These are phyloP conservation scores for Cytospora schulzeri DNA, from an alignment of 2,329 filamentous ascomycete genomes.

Conservation along the genomic window DNA sequence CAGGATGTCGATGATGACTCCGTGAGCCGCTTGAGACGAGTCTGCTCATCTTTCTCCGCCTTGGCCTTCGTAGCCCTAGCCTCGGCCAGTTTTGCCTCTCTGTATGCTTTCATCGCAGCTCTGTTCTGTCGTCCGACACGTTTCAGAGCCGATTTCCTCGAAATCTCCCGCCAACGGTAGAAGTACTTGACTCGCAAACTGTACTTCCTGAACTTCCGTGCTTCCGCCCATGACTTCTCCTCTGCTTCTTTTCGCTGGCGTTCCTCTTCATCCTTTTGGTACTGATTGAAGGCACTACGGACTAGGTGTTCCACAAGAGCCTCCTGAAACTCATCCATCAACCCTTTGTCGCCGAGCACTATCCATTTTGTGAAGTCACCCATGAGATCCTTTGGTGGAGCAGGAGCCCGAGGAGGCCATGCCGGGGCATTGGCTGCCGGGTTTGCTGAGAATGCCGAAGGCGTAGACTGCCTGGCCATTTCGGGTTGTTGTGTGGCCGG, in stretches of 20 bases:
- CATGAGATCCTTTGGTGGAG: conserved; percentile 43
- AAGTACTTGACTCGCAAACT: conserved; percentile 58
- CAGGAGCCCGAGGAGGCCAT: conserved; percentile 9
- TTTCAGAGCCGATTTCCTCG: conserved; percentile 50
- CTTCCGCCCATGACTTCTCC: conserved; percentile 48
- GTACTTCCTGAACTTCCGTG: conserved; percentile 50
- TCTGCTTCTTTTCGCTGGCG: conserved; percentile 51
- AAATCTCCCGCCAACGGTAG: conserved; percentile 56
- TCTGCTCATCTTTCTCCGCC: conserved; percentile 42
- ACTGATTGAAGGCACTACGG: conserved; percentile 44
- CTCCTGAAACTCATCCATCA: conserved; percentile 54
- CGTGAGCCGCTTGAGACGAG: conserved; percentile 30
- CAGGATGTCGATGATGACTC: conserved; percentile 21
- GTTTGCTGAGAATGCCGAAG: conserved; percentile 18
- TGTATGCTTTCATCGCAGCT: conserved; percentile 52
- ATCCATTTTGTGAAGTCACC: conserved; percentile 57
- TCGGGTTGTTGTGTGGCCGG: background rate
- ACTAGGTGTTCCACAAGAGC: conserved; percentile 50
- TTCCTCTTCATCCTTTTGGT: conserved; percentile 44
- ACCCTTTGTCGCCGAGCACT: conserved; percentile 54
- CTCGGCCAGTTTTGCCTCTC: conserved; percentile 39
- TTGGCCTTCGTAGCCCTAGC: conserved; percentile 38
- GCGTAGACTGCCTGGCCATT: background rate
- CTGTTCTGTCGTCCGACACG: conserved; percentile 54
- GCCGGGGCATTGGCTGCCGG: background rate